These are phyloP conservation scores for Leersia perrieri DNA, from an alignment of 176 grass and related monocot genomes.

Conservation along the genomic window DNA sequence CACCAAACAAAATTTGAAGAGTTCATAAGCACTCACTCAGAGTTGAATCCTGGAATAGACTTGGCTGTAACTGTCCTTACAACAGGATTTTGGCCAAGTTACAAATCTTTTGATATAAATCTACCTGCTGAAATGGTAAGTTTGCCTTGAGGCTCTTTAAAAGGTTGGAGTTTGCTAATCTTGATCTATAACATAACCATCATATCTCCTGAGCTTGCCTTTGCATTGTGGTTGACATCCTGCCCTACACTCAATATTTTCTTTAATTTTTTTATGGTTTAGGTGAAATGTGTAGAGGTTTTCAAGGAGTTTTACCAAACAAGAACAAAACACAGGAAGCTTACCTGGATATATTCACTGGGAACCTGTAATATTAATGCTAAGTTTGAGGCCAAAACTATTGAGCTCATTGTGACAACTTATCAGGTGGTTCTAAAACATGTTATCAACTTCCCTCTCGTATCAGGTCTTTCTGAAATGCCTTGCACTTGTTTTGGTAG, in stretches of 20 bases:
- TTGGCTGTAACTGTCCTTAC: conserved; percentile 80
- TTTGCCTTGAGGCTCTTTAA: background rate
- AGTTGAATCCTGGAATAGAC: conserved; percentile 73
- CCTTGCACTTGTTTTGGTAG: conserved; percentile 17
- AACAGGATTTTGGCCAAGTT: conserved; percentile 96
- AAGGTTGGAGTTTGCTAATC: background rate
- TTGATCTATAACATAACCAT: background rate
- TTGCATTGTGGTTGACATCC: background rate
- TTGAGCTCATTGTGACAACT: conserved; percentile 80
- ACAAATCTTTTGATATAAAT: conserved; percentile 90
- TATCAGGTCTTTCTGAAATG: conserved; percentile 8
- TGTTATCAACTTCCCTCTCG: background rate
- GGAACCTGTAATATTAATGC: conserved; percentile 66
- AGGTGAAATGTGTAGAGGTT: conserved; percentile 93
- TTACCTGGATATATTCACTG: conserved; percentile 87
- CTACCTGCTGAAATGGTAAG: conserved; percentile 90
- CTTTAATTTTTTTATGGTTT: conserved; percentile 7
- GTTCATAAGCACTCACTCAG: conserved; percentile 55
- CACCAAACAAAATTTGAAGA: conserved; percentile 88
- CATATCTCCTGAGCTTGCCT: background rate
- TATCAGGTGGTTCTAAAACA: conserved; percentile 56
- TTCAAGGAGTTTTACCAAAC: conserved; percentile 92
- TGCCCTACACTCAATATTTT: background rate
- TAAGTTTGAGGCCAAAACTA: conserved; percentile 65
- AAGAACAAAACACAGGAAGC: conserved; percentile 83